A percentile compares a stretch with the other conserved stretches of the same genome.
phyloP scores from a whole-genome alignment of 2,329 filamentous ascomycete species.

The Raffaelea arxii region DNA sequence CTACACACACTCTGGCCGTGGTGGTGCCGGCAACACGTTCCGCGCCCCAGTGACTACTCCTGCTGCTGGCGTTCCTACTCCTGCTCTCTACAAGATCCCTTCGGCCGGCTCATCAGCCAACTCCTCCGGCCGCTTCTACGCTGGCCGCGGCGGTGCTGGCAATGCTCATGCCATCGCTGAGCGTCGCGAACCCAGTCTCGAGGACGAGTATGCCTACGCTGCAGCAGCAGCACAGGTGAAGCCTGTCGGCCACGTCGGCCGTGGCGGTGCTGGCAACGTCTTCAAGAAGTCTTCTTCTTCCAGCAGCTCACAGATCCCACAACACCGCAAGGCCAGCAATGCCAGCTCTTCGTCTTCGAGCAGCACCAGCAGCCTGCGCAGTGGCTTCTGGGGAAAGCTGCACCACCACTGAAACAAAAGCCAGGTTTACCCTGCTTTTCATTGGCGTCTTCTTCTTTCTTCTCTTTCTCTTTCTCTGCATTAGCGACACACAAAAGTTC shows the following conservation, averaged over 20 bases:
- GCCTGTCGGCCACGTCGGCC: constrained; percentile 49
- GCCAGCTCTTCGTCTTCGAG: constrained; percentile 16
- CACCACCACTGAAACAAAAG: constrained; percentile 19
- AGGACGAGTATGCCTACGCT: constrained; percentile 53
- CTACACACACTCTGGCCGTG: constrained; percentile 44
- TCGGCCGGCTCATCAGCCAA: constrained; percentile 31
- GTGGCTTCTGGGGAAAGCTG: constrained; percentile 29
- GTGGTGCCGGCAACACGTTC: constrained; percentile 47
- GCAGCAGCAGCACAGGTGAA: constrained; percentile 41
- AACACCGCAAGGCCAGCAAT: constrained; percentile 19
- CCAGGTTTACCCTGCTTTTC: background rate
- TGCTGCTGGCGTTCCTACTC: constrained; percentile 40
- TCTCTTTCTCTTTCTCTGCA: background rate
- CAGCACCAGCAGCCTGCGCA: constrained; percentile 13
- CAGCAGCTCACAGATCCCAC: background rate
- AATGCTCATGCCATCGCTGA: constrained; percentile 46
- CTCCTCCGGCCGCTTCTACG: constrained; percentile 45
- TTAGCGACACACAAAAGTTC: background rate
- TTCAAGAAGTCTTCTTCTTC: constrained; percentile 12
- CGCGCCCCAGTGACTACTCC: constrained; percentile 32
- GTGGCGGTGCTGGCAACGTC: constrained; percentile 55
- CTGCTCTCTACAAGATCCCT: constrained; percentile 33
- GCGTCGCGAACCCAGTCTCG: constrained; percentile 53
- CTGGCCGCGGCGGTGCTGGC: constrained; percentile 57
- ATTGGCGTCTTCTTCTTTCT: background rate